Percentiles rank a stretch among this genome's conserved stretches.
These are phyloP conservation scores for Beauveria scarabaeidicola DNA, from an alignment of 2,329 filamentous ascomycete species.

Conservation along the genomic window DNA sequence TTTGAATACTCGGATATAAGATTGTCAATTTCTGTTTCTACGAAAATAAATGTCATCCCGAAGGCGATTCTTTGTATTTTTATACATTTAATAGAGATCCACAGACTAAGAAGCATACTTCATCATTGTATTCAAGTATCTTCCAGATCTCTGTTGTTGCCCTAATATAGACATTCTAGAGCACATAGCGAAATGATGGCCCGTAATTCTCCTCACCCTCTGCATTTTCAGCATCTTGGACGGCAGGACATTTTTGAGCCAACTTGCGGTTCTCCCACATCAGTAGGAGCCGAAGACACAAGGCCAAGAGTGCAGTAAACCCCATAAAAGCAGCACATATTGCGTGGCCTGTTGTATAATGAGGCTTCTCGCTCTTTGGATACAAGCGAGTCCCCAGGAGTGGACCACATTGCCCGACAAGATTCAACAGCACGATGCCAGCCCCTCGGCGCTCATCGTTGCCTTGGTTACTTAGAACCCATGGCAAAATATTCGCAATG, in stretches of 20 bases:
- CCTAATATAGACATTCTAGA: slow-evolving; percentile 1
- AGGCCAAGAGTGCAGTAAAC: slow-evolving; percentile 14
- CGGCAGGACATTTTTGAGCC: slow-evolving; percentile 7
- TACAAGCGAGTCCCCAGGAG: slow-evolving; percentile 53
- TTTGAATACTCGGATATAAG: no score
- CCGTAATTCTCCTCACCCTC: slow-evolving; percentile 17
- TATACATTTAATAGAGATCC: neutral
- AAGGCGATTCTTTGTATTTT: no score
- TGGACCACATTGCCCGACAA: slow-evolving; percentile 68
- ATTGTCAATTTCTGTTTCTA: no score
- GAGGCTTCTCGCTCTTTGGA: slow-evolving; percentile 44
- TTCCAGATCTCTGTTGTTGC: neutral
- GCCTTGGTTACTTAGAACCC: slow-evolving; percentile 53
- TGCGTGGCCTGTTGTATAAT: slow-evolving; percentile 31
- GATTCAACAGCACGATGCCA: slow-evolving; percentile 66
- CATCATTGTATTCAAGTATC: no score
- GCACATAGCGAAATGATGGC: slow-evolving; percentile 16
- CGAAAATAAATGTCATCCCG: no score
- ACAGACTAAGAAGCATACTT: no score
- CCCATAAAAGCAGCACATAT: slow-evolving; percentile 18
- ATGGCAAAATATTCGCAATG: slow-evolving; percentile 16
- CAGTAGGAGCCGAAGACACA: slow-evolving; percentile 11
- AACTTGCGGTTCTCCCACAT: slow-evolving; percentile 16
- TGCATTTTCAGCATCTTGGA: neutral
- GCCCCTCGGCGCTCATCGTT: slow-evolving; percentile 57